Base-by-base conservation (phyloP, 2,329 filamentous ascomycete genomes). In the Harringtonia lauricola region DNA sequence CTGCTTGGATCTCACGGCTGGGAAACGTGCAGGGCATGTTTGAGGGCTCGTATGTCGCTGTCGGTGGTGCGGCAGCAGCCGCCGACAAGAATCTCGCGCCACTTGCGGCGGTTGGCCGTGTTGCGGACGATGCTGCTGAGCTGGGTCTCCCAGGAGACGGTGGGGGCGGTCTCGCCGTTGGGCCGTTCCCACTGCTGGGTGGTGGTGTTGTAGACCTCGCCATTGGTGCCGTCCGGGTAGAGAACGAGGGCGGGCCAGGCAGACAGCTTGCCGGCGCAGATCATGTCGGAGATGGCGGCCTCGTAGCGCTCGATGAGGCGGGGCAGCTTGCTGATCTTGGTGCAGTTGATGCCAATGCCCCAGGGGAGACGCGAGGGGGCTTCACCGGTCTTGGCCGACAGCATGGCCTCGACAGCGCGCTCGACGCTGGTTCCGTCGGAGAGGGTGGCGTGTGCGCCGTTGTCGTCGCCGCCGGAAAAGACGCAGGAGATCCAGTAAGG, bases 261-360 rank as follows among this genome's bases (percentile, higher is more conserved):
- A 0, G 47, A 18, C 2, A 67, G 42, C 14, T 58, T 51, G 0
- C 63, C 61, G 4, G 57, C 50, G 4, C 54, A 41, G 2, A 67
- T 44, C 50, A 75, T 42, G n/a, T 46, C 49, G 10, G 48, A 46
- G 15, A 79, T 56, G 9, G 63, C 67, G 4, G 60, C 63, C 52
- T 81, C 75, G 41, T 74, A 81, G 39, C 70, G 63, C 17, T 58
- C 60, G 17, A 86, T 59, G 15, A 83, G 59, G 1, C 60, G 54
- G 2, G 71, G 68, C 26, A 86, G 64, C 56, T 82, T 79, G 40
- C 71, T 66, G 29, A 84, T 69, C 57, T 81, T 83, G 31, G 72
- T 83, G 57, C 80, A 84, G 59, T 84, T 84, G 54, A 84, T 71
- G 2, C 81, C 80, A 21, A 85, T 67, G 0, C 73, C 79, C 72